Evolutionary conservation across 139 green algal genomes (phyloP).

Genomic region (Mychonastes homosphaera): DNA sequence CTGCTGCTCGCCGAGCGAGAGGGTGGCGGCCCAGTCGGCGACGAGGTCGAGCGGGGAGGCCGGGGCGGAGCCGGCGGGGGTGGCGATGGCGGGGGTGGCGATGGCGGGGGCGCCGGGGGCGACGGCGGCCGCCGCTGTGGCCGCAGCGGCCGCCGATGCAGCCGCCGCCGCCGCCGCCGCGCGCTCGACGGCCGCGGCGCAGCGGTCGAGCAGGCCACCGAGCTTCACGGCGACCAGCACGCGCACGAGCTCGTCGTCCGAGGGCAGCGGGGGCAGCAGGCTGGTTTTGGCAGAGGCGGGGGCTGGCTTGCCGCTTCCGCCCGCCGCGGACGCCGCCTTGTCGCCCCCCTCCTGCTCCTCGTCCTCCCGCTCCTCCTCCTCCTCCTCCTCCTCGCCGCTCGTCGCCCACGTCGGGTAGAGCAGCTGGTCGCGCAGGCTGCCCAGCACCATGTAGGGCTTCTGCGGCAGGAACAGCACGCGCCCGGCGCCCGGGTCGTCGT

Average conservation of each 20-base stretch:
- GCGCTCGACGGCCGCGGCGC: background rate
- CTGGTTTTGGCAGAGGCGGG: background rate
- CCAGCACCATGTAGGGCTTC: constrained; percentile 92
- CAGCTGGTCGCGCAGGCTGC: constrained; percentile 70
- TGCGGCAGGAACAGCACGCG: constrained; percentile 80
- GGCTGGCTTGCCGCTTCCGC: constrained; percentile 7
- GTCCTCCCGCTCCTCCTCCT: constrained; percentile 1
- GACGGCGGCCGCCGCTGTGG: background rate
- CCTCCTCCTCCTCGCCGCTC: background rate
- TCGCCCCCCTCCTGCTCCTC: constrained; percentile 12
- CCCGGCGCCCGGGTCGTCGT: constrained; percentile 5
- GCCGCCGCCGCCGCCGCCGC: constrained; percentile 4
- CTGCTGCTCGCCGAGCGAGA: constrained; percentile 96
- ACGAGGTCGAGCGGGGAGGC: constrained; percentile 39
- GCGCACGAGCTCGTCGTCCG: background rate
- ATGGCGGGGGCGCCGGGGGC: background rate
- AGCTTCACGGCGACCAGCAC: background rate
- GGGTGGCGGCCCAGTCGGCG: constrained; percentile 70
- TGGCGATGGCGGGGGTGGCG: background rate
- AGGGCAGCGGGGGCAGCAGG: background rate
- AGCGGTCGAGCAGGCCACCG: background rate
- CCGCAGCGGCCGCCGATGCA: background rate
- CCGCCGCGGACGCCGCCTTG: background rate
- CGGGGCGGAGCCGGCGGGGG: background rate
- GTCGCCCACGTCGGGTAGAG: constrained; percentile 19